These are phyloP conservation scores for Saccharomycopsis javanensis DNA, from an alignment of 805 yeast species.

Conservation along the genomic window DNA sequence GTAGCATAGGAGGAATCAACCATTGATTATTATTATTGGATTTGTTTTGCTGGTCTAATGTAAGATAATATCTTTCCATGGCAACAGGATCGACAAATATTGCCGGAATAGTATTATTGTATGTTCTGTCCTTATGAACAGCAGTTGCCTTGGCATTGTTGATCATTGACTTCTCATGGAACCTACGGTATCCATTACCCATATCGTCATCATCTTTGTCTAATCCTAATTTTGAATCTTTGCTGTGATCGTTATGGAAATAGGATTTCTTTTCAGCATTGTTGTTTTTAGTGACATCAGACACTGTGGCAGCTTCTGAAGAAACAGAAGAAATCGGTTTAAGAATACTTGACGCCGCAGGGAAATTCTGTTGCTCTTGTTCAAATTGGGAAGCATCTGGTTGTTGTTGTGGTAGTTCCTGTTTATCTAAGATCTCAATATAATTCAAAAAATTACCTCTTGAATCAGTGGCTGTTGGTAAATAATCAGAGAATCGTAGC, in stretches of 20 bases:
- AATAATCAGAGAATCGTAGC: conserved; percentile 72
- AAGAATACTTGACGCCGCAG: not conserved
- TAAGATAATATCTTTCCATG: conserved; percentile 71
- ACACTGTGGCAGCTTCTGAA: conserved; percentile 24
- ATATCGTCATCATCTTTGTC: conserved; percentile 68
- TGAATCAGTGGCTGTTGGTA: conserved; percentile 96
- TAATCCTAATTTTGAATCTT: conserved; percentile 55
- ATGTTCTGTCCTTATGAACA: conserved; percentile 27
- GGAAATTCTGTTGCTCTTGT: conserved; percentile 14
- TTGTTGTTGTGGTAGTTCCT: conserved; percentile 23
- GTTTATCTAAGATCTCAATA: conserved; percentile 47
- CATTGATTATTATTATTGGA: conserved; percentile 42
- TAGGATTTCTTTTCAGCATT: conserved; percentile 4
- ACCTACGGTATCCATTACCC: conserved; percentile 73
- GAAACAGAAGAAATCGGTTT: conserved; percentile 15
- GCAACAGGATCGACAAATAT: conserved; percentile 78
- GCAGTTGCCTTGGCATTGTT: conserved; percentile 21
- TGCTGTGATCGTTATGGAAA: conserved; percentile 5
- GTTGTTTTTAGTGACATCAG: conserved; percentile 1
- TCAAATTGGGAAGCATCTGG: not conserved
- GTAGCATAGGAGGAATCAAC: conserved; percentile 90
- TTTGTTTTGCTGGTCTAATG: conserved; percentile 62
- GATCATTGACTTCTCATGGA: conserved; percentile 48
- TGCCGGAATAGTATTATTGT: conserved; percentile 66
- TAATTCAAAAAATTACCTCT: conserved; percentile 94